A percentile compares a stretch with the other conserved stretches of the same genome.
These are phyloP conservation scores for Leptomonas pyrrhocoris DNA, from an alignment of 208 protist species.

Conservation along the genomic window DNA sequence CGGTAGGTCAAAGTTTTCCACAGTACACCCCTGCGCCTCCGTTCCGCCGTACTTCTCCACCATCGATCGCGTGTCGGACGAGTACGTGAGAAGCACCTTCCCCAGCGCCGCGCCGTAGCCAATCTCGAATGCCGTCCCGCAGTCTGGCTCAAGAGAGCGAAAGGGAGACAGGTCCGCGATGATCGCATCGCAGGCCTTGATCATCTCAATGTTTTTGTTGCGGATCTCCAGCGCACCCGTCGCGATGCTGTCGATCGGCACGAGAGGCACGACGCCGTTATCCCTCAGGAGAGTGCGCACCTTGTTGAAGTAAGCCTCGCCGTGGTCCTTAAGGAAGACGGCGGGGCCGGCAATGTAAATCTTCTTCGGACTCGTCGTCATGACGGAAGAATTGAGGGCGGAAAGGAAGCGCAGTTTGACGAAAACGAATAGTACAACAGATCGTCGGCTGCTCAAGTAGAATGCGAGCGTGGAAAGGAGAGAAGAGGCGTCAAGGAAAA, in stretches of 20 bases:
- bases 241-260: conserved; percentile 59
- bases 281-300: conserved; percentile 45
- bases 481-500: too few relatives aligned
- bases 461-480: too few relatives aligned
- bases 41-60: conserved; percentile 67
- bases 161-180: conserved; percentile 88
- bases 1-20: conserved; percentile 77
- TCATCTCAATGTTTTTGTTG: conserved; percentile 81
- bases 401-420: too few relatives aligned
- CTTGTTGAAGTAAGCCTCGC: conserved; percentile 55
- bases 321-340: conserved; percentile 72
- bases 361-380: conserved; percentile 36
- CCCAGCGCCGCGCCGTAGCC: conserved; percentile 77
- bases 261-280: conserved; percentile 56
- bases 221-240: conserved; percentile 59
- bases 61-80: conserved; percentile 56
- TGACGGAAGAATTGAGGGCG: neutral
- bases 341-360: conserved; percentile 87
- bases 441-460: too few relatives aligned
- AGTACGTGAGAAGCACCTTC: conserved; percentile 69
- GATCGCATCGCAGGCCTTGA: conserved; percentile 68
- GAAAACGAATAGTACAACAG: too few relatives aligned
- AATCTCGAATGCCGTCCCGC: conserved; percentile 84
- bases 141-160: conserved; percentile 75
- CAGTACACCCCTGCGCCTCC: conserved; percentile 46